Conservation (phyloP, 805 yeast species). For the Ogataea siamensis region DNA sequence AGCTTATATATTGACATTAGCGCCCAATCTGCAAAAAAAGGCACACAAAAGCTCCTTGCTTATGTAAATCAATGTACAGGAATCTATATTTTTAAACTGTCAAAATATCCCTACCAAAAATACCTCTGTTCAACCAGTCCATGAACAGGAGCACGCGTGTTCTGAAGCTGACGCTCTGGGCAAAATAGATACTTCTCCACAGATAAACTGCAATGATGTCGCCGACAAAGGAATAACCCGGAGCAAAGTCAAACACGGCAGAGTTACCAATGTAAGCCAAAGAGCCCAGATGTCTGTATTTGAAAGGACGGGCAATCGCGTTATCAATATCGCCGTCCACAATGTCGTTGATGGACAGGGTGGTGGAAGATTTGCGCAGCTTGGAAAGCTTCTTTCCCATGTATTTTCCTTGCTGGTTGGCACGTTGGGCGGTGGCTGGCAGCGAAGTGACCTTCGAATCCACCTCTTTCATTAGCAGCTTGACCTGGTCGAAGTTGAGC, state of each 20-base stretch:
- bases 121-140: constrained; percentile 67
- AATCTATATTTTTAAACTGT: constrained; percentile 15
- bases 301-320: constrained; percentile 55
- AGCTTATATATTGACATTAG: constrained; percentile 7
- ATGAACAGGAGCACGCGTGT: constrained; percentile 60
- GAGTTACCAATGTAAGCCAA: constrained; percentile 69
- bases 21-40: constrained; percentile 8
- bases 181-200: constrained; percentile 70
- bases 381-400: constrained; percentile 58
- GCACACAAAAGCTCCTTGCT: constrained; percentile 1
- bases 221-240: constrained; percentile 59
- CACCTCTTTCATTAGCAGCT: constrained; percentile 48
- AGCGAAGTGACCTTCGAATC: constrained; percentile 63
- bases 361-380: constrained; percentile 45
- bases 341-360: constrained; percentile 43
- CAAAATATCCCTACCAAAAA: constrained; percentile 49
- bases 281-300: constrained; percentile 62
- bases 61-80: constrained; percentile 9
- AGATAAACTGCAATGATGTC: constrained; percentile 69
- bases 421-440: constrained; percentile 76
- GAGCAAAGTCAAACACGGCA: constrained; percentile 66
- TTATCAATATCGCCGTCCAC: constrained; percentile 57
- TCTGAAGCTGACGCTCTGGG: constrained; percentile 63
- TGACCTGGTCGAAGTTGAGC: constrained; percentile 51
- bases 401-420: constrained; percentile 68